Evolutionary conservation across 192 early-diverging fungal species (phyloP).

Genomic region (Backusella parvicylindrica): DNA sequence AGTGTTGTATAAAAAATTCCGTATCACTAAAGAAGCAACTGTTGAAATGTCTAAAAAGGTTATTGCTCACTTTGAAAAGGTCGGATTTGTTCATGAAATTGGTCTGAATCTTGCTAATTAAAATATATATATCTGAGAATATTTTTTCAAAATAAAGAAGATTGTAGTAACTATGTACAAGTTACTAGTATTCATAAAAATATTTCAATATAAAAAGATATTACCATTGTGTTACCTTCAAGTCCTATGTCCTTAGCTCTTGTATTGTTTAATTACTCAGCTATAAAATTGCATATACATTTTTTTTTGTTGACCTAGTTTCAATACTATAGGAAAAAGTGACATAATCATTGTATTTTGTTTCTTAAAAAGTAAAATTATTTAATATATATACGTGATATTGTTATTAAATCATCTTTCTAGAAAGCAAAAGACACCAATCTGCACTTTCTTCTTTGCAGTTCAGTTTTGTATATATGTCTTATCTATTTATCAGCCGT

Average conservation of each 20-base stretch:
- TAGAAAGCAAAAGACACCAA: no score
- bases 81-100: slow-evolving; percentile 36
- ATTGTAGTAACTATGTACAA: no score
- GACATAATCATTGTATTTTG: no score
- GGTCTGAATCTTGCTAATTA: slow-evolving; percentile 4
- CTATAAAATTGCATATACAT: not conserved
- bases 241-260: not conserved
- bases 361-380: no score
- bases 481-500: no score
- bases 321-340: no score
- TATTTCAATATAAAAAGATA: no score
- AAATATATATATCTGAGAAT: no score
- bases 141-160: no score
- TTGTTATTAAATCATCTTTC: not conserved
- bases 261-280: not conserved
- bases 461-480: not conserved
- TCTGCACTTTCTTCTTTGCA: not conserved
- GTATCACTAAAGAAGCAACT: slow-evolving; percentile 68
- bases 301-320: no score
- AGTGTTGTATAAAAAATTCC: slow-evolving; percentile 80
- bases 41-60: slow-evolving; percentile 74
- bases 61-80: slow-evolving; percentile 69
- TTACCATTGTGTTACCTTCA: not conserved
- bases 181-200: no score
- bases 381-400: no score